Evolutionary conservation across 208 protist species (phyloP), one percentile per base, ranked within the genome.

Genomic region (Novymonas esmeraldas): DNA sequence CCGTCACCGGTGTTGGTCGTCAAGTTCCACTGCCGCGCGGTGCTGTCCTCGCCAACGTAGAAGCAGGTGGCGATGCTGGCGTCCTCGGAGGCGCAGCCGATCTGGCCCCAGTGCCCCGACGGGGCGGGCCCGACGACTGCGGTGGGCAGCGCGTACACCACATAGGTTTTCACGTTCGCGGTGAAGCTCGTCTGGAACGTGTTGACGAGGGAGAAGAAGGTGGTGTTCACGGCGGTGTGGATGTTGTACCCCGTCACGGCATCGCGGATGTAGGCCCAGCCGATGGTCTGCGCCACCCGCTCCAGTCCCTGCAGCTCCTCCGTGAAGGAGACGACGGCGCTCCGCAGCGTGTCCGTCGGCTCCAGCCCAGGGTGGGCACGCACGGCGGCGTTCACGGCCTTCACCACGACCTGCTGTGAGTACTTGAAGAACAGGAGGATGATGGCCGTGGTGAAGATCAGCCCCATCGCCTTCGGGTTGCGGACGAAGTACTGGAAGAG

Each of bases 381-480:
- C 46, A 87, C 73, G 16, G 81, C 77, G 1, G 70, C 63, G 48
- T 76, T 78, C 29, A 83, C 81, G 10, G 75, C 61, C 61, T 70
- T 70, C 18, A 83, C 66, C 0, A 83, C 81, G 16, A 83, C 62
- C 46, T 87, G 73, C 63, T 87, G 81, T 6, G 81, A 65, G 68
- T 84, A 87, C 49, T 84, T 87, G 64, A 84, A 83, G 61, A 87
- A 87, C n/a, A 87, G 69, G 3, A 87, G 66, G 13, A 87, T 22
- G 34, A 87, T 76, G 16, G 55, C 63, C 34, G 73, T 83, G 7
- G 73, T 87, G 48, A 87, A 60, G 42, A 87, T 48, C 26, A 84
- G 58, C 28, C 81, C 81, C 69, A 84, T 81, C 49, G 57, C 51
- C 70, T 84, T 87, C 4, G 77, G 81, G 51, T 81, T 76, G 65